Percentiles rank a stretch among this genome's conserved stretches.
Evolutionary conservation across 2,329 filamentous ascomycete genomes (phyloP).

Genomic region (Phaeosphaeria sp.): DNA sequence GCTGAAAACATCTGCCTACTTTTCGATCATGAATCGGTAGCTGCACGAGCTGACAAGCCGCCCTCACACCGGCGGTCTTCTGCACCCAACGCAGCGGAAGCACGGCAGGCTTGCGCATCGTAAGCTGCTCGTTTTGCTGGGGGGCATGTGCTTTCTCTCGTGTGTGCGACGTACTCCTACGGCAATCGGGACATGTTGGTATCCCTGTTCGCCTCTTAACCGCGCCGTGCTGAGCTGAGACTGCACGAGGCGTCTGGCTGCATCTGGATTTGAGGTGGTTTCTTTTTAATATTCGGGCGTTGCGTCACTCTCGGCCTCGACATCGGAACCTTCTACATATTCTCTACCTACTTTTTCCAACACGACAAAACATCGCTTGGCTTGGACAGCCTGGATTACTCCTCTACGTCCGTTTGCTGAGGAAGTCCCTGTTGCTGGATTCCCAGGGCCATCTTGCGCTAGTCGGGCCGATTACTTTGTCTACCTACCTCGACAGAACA

Average conservation of each 20-base stretch:
- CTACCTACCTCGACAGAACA: background rate
- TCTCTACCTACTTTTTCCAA: background rate
- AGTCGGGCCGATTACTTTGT: background rate
- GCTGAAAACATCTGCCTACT: background rate
- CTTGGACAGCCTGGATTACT: background rate
- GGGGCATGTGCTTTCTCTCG: background rate
- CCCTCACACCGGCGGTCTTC: background rate
- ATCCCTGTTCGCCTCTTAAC: background rate
- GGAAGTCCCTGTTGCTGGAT: background rate
- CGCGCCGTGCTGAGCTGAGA: background rate
- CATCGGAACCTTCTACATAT: background rate
- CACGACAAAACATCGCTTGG: background rate
- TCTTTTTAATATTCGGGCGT: slow-evolving; percentile 1
- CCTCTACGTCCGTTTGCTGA: background rate
- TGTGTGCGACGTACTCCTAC: background rate
- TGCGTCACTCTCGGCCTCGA: background rate
- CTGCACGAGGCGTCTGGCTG: background rate
- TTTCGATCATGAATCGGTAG: background rate
- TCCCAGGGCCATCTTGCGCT: background rate
- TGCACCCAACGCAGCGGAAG: background rate
- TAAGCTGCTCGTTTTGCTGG: background rate
- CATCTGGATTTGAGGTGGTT: background rate
- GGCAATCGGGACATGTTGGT: background rate
- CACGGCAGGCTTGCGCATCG: background rate
- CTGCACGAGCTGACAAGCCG: background rate